phyloP scores from a whole-genome alignment of 2,329 filamentous ascomycete species.

The Sporothrix pallida region DNA sequence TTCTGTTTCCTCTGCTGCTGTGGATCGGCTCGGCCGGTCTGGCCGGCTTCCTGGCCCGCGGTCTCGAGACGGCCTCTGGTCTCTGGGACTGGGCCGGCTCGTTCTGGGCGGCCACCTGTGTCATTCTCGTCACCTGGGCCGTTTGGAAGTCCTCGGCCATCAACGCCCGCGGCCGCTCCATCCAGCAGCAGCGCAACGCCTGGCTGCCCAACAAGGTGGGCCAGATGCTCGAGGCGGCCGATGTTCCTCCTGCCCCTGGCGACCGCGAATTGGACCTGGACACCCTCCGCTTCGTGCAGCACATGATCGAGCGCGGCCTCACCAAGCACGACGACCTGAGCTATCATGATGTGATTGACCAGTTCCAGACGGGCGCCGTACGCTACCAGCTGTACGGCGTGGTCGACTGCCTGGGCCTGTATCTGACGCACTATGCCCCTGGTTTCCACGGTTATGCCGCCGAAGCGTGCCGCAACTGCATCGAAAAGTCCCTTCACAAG shows the following conservation, averaged over 20 bases:
- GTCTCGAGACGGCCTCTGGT: not conserved
- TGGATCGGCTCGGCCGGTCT: not conserved
- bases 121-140: not conserved
- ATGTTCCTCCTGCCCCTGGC: not conserved
- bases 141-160: not conserved
- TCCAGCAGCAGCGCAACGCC: not conserved
- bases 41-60: not conserved
- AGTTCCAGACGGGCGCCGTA: constrained; percentile 18
- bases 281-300: constrained; percentile 1
- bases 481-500: not conserved
- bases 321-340: not conserved
- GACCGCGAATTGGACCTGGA: not conserved
- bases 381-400: constrained; percentile 21
- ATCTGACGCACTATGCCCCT: not conserved
- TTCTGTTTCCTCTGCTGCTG: not conserved
- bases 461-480: not conserved
- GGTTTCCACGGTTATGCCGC: not conserved
- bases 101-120: not conserved
- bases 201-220: not conserved
- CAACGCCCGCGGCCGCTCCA: not conserved
- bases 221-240: not conserved
- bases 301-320: not conserved
- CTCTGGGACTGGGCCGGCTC: not conserved
- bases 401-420: not conserved
- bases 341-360: not conserved